Evolutionary conservation across 805 yeast species (phyloP), one percentile per base, ranked within the genome.

Genomic region (Ogataea ganodermae): DNA sequence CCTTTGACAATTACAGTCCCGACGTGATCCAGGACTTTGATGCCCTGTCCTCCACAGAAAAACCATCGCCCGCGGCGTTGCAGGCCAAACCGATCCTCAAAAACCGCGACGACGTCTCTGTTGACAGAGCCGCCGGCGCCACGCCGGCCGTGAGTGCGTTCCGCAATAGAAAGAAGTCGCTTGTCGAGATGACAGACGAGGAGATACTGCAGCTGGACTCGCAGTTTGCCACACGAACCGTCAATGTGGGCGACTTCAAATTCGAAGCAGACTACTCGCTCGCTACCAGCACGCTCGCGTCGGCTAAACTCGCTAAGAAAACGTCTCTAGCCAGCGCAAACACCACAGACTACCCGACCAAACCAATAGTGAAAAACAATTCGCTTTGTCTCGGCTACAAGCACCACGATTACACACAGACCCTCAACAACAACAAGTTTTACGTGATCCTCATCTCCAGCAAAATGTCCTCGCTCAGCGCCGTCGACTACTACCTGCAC

Each of bases 391-490:
- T 76, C 32, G 73, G 76, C n/a, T 72, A 68, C 41, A 73, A 71
- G 51, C 81, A 77, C 59, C 55, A 66, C 14, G 62, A 67, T 24
- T 74, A 61, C 46, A 47, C 47, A 17, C 50, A 36, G n/a, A 41
- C 52, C 2, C 26, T 52, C 21, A 56, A 52, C 40, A 54, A 49
- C 42, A 53, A 54, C 35, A 61, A 57, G 42, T 60, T 51, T 35
- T 59, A 61, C 48, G 46, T 86, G 50, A 77, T 82, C 12, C 79
- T 83, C 56, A 72, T 87, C 35, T 73, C 83, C 46, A 89, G 86
- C 4, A 70, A 88, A 47, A 72, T 70, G 39, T 86, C 84, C 63
- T 83, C 94, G 0, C 82, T 91, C 86, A 84, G 81, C 23, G 80
- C 88, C 1, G 65, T 87, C 14, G 92, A 86, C 61, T 87, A 84